Evolutionary conservation across 164 flowering plant species (phyloP).

Genomic region (Umbellularia californica): DNA sequence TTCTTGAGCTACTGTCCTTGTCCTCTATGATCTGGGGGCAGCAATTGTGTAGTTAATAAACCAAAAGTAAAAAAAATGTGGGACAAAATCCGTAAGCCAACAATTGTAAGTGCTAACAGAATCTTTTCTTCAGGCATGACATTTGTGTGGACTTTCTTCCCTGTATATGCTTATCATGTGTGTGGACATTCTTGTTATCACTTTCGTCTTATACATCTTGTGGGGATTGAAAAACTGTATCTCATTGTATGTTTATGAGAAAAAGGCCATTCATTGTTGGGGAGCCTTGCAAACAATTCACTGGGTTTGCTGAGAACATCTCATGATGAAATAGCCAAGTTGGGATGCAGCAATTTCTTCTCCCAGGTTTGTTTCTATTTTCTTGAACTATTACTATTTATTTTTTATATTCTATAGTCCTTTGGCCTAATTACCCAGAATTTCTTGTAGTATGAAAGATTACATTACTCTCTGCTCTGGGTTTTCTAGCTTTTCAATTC

Average conservation of each 20-base stretch:
- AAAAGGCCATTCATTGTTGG: conserved; percentile 48
- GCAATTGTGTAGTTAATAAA: too few species aligned
- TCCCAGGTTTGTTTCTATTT: conserved; percentile 44
- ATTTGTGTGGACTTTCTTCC: too few species aligned
- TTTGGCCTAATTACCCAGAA: background rate
- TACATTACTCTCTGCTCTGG: too few species aligned
- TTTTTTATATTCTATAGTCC: background rate
- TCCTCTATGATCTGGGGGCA: too few species aligned
- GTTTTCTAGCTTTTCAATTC: too few species aligned
- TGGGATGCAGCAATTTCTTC: conserved; percentile 24
- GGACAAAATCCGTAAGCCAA: too few species aligned
- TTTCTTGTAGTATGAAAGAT: background rate
- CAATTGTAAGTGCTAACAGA: too few species aligned
- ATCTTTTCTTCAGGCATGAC: too few species aligned
- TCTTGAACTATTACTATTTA: background rate
- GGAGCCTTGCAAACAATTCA: conserved; percentile 36
- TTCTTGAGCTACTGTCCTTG: too few species aligned
- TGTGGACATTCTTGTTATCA: background rate
- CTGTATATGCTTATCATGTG: background rate
- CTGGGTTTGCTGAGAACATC: conserved; percentile 25
- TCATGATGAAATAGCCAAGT: conserved; percentile 16
- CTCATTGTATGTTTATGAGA: background rate
- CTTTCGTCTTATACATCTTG: background rate
- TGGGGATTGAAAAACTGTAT: background rate
- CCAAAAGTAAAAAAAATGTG: too few species aligned